Evolutionary conservation across 2,329 filamentous ascomycete genomes (phyloP).

Genomic region (Lachnellula hyalina): DNA sequence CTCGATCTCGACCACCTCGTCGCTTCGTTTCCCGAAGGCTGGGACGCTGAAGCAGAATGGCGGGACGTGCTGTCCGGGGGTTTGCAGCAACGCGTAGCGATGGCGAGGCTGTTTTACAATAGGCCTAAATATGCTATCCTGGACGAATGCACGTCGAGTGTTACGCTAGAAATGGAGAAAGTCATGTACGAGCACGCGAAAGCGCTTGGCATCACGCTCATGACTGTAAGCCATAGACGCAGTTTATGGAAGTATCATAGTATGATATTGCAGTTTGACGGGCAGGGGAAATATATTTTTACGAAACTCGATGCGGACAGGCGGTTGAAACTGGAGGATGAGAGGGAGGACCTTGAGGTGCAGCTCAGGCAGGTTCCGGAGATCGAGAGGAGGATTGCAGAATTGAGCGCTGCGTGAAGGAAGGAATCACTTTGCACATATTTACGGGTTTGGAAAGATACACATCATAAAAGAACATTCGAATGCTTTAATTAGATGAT

Average conservation of each 20-base stretch:
- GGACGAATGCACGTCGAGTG: slow-evolving; percentile 91
- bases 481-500: neutral
- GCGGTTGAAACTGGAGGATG: slow-evolving; percentile 82
- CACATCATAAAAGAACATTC: neutral
- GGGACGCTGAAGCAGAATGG: slow-evolving; percentile 96
- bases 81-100: slow-evolving; percentile 91
- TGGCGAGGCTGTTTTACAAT: slow-evolving; percentile 94
- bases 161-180: slow-evolving; percentile 92
- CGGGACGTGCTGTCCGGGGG: slow-evolving; percentile 88
- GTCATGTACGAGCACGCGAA: slow-evolving; percentile 98
- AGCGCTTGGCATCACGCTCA: slow-evolving; percentile 82
- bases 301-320: slow-evolving; percentile 83
- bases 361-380: slow-evolving; percentile 81
- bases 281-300: slow-evolving; percentile 87
- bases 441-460: neutral
- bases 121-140: slow-evolving; percentile 88
- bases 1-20: slow-evolving; percentile 82
- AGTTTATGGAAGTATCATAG: slow-evolving; percentile 97
- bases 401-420: slow-evolving; percentile 54
- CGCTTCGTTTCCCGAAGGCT: slow-evolving; percentile 68
- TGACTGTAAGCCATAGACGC: slow-evolving; percentile 89
- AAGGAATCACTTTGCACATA: neutral
- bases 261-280: slow-evolving; percentile 93
- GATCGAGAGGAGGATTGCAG: slow-evolving; percentile 75
- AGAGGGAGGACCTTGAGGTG: slow-evolving; percentile 89